A percentile compares a stretch with the other conserved stretches of the same genome.
These are phyloP conservation scores for Anisodus tanguticus DNA, from an alignment of 257 asterid genomes.

Conservation along the genomic window DNA sequence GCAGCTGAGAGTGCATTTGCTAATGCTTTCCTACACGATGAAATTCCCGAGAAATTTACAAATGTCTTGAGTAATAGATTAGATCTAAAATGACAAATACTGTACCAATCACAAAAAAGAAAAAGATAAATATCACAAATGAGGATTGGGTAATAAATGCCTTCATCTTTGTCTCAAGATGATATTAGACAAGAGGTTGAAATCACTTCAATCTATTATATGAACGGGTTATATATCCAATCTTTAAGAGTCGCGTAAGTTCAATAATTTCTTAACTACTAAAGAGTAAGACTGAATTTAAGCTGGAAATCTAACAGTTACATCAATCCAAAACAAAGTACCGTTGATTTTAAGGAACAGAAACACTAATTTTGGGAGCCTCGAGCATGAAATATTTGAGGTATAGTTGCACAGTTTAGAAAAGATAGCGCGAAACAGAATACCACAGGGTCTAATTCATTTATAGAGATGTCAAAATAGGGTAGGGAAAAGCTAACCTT, in stretches of 20 bases:
- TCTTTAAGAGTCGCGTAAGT: background rate
- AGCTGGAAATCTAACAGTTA: background rate
- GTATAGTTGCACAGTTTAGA: background rate
- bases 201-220: background rate
- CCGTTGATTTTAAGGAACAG: background rate
- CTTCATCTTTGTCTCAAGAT: background rate
- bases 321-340: background rate
- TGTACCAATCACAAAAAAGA: background rate
- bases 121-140: background rate
- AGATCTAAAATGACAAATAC: background rate
- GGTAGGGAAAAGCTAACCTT: slow-evolving; percentile 49
- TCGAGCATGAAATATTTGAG: background rate
- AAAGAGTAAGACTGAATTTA: background rate
- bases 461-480: slow-evolving; percentile 25
- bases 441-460: background rate
- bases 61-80: background rate
- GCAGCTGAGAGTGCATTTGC: slow-evolving; percentile 94
- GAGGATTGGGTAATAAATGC: background rate
- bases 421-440: background rate
- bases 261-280: background rate
- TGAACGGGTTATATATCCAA: background rate
- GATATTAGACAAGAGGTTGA: background rate
- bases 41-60: background rate
- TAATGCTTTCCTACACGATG: slow-evolving; percentile 73
- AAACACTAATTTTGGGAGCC: background rate